Conservation (phyloP, 2,329 filamentous ascomycete species). For the Penicillium sp. region DNA sequence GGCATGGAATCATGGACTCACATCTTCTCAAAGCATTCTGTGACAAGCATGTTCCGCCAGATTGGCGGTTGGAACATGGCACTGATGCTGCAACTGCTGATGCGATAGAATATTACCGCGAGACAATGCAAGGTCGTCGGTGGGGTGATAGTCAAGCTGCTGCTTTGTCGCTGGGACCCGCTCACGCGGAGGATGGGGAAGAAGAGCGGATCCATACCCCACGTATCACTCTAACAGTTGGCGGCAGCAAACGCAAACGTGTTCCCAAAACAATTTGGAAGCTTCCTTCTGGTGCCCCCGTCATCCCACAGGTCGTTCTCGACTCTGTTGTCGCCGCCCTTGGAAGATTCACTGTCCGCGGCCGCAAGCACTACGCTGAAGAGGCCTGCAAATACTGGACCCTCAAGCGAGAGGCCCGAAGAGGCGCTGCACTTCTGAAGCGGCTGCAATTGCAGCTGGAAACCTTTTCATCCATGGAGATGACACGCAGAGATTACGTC, state of each 20-base stretch:
- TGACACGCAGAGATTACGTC: slow-evolving; percentile 93
- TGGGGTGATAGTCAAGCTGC: slow-evolving; percentile 91
- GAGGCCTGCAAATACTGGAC: slow-evolving; percentile 98
- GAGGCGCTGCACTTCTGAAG: slow-evolving; percentile 89
- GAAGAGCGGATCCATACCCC: slow-evolving; percentile 45
- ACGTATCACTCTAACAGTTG: slow-evolving; percentile 58
- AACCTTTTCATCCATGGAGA: slow-evolving; percentile 95
- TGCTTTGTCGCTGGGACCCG: slow-evolving; percentile 77
- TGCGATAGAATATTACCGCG: slow-evolving; percentile 86
- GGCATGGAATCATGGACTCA: slow-evolving; percentile 77
- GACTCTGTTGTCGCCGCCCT: slow-evolving; percentile 83
- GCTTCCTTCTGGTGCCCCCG: slow-evolving; percentile 88
- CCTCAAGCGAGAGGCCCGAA: slow-evolving; percentile 86
- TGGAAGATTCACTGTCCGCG: slow-evolving; percentile 78
- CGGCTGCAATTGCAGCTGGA: slow-evolving; percentile 93
- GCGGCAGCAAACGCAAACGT: slow-evolving; percentile 63
- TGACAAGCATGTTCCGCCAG: slow-evolving; percentile 87
- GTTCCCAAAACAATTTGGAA: slow-evolving; percentile 78
- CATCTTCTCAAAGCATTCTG: slow-evolving; percentile 92
- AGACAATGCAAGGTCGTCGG: slow-evolving; percentile 81
- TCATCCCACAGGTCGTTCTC: slow-evolving; percentile 87
- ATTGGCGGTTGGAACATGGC: slow-evolving; percentile 84
- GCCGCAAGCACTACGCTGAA: slow-evolving; percentile 87
- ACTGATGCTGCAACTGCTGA: slow-evolving; percentile 79
- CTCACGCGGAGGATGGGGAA: slow-evolving; percentile 60